Conservation (phyloP, 441 rosid genomes). For the Macaranga tanarius region DNA sequence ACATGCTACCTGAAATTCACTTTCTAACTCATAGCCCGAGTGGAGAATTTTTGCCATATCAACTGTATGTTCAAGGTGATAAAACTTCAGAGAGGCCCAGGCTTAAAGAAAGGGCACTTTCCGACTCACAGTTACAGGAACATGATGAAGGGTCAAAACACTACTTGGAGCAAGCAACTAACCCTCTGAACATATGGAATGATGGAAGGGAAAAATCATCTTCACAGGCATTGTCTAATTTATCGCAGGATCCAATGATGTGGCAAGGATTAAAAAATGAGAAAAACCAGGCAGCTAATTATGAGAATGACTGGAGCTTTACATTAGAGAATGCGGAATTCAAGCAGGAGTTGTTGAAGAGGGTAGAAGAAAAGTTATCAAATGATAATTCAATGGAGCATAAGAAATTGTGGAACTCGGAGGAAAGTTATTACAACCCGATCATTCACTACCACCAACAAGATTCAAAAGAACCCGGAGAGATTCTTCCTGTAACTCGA, state of each 20-base stretch:
- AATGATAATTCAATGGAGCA: constrained; percentile 14
- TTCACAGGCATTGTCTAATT: constrained; percentile 35
- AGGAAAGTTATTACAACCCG: constrained; percentile 22
- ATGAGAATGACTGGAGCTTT: constrained; percentile 31
- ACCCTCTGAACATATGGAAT: constrained; percentile 29
- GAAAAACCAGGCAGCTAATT: constrained; percentile 22
- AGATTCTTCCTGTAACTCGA: constrained; percentile 35
- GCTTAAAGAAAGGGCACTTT: constrained; percentile 51
- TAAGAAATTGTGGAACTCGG: constrained; percentile 27
- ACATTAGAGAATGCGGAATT: constrained; percentile 24
- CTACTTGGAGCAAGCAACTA: constrained; percentile 39
- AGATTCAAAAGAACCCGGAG: constrained; percentile 38
- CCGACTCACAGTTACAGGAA: constrained; percentile 55
- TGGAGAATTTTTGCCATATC: constrained; percentile 38
- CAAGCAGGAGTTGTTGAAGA: constrained; percentile 27
- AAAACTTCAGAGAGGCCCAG: constrained; percentile 29
- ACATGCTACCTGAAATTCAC: constrained; percentile 34
- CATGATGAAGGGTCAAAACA: constrained; percentile 39
- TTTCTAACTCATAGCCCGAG: constrained; percentile 45
- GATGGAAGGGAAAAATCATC: constrained; percentile 42
- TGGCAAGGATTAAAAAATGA: constrained; percentile 37
- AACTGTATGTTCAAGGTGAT: constrained; percentile 32
- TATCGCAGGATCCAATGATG: constrained; percentile 32
- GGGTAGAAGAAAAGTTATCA: constrained; percentile 30
- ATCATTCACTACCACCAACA: constrained; percentile 20